Evolutionary conservation across 495 filamentous ascomycete genomes (phyloP).

Genomic region (Hypoxylon trugodes): DNA sequence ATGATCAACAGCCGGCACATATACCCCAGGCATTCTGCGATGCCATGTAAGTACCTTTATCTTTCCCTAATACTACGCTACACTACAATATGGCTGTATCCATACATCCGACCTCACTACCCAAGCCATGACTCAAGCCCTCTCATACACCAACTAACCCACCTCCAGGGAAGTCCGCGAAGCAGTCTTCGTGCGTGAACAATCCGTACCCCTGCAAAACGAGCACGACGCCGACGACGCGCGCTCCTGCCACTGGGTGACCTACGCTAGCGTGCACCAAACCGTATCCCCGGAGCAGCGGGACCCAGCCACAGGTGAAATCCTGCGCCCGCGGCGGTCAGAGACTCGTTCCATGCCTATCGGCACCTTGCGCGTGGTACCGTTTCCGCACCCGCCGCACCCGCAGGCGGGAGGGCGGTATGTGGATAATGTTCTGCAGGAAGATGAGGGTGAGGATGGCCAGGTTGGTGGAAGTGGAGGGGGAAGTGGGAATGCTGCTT

Average conservation of each 20-base stretch:
- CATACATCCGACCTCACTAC: no score
- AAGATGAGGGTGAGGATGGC: conserved; percentile 20
- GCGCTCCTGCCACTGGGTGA: conserved; percentile 82
- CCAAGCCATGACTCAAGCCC: no score
- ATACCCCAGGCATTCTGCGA: conserved; percentile 73
- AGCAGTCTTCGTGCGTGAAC: conserved; percentile 80
- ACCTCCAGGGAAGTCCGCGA: conserved; percentile 76
- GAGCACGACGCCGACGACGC: conserved; percentile 85
- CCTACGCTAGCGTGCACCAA: conserved; percentile 66
- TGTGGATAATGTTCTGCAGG: conserved; percentile 43
- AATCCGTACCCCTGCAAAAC: conserved; percentile 68
- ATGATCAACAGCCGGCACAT: conserved; percentile 53
- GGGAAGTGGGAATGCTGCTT: neutral
- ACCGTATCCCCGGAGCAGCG: conserved; percentile 46
- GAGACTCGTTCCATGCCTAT: conserved; percentile 60
- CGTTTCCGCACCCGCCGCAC: conserved; percentile 74
- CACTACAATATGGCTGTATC: no score
- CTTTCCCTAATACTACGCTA: no score
- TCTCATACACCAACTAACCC: no score
- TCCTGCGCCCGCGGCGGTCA: conserved; percentile 46
- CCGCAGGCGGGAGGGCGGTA: conserved; percentile 56
- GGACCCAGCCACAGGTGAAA: conserved; percentile 41
- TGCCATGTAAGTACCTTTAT: no score
- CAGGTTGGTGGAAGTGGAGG: neutral
- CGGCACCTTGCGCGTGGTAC: conserved; percentile 79